Percentiles rank a stretch among this genome's conserved stretches.
These are phyloP conservation scores for Schoenoplectus triqueter DNA, from an alignment of 202 grass and related monocot genomes.

Conservation along the genomic window DNA sequence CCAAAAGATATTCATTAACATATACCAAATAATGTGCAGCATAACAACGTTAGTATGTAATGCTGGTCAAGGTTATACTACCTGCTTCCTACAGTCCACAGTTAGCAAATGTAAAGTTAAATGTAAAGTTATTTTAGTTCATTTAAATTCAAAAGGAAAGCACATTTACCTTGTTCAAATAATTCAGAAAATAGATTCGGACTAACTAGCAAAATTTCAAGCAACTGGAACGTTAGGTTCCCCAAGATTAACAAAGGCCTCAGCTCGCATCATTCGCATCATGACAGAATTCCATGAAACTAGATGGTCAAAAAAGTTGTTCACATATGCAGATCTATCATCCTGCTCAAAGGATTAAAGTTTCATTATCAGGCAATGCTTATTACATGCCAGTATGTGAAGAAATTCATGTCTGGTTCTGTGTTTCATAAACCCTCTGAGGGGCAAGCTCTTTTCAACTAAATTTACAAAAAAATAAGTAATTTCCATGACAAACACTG, in stretches of 20 bases:
- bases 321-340: constrained; percentile 64
- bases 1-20: background rate
- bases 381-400: background rate
- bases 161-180: constrained; percentile 4
- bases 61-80: background rate
- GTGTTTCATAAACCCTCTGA: background rate
- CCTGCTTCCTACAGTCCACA: background rate
- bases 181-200: background rate
- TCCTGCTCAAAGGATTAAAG: constrained; percentile 56
- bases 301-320: constrained; percentile 81
- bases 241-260: constrained; percentile 95
- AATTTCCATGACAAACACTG: background rate
- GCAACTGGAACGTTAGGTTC: constrained; percentile 81
- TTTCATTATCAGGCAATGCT: constrained; percentile 2
- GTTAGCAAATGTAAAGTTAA: background rate
- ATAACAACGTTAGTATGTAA: background rate
- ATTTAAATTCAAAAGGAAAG: background rate
- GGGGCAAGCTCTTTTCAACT: background rate
- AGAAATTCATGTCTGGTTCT: background rate
- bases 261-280: constrained; percentile 74
- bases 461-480: background rate
- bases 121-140: background rate
- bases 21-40: background rate
- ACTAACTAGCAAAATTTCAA: constrained; percentile 23
- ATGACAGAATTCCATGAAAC: constrained; percentile 86